Evolutionary conservation across 768 basidiomycete genomes (phyloP), one percentile per base, ranked within the genome.

Genomic region (Cystobasidiopsis lactophilus): DNA sequence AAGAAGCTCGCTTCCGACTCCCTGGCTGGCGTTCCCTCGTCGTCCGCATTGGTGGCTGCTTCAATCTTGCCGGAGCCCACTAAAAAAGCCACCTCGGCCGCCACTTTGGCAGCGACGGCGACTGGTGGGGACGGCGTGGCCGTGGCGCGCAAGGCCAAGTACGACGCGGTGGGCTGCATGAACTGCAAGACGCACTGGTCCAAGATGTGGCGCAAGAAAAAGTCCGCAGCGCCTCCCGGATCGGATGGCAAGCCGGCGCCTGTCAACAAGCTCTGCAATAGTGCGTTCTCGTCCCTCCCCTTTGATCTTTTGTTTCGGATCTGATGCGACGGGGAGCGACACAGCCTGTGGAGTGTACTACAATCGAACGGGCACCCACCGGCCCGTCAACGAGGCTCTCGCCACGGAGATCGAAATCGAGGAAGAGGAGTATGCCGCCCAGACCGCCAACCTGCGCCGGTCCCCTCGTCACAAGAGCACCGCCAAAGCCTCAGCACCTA

Each of bases 311-410:
- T 23, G 23, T 29, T 47, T 9, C 23, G 24, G 40, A 16, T 13
- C 14, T 47, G 16, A 16, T 18, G 10, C 16, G 23, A 16, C 16
- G 9, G 4, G 24, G 26, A 5, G 9, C 14, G 10, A 30, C 29
- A 47, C 45, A 47, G 45, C 45, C 9, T 47, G 45, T 26, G 45
- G 45, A 4, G 26, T 47, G 5, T 47, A 47, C 45, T 47, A 24
- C 30, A 47, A 47, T 27, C 14, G 45, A 4, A 23, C 4, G 4
- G 45, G 45, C 4, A n/a, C 14, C 10, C 45, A 47, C 30, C 14
- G 45, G 24, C 45, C 45, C 7, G 11, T 26, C 27, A 26, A 43
- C 11, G 11, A 11, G 11, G 37, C 11, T 38, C 11, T 38, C 11
- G 37, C 11, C 19, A 38, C 37, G 19, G 19, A 38, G 19, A 43